A percentile compares a stretch with the other conserved stretches of the same genome.
phyloP scores from a whole-genome alignment of 2,329 filamentous ascomycete species.

The Elsinoe fawcettii region DNA sequence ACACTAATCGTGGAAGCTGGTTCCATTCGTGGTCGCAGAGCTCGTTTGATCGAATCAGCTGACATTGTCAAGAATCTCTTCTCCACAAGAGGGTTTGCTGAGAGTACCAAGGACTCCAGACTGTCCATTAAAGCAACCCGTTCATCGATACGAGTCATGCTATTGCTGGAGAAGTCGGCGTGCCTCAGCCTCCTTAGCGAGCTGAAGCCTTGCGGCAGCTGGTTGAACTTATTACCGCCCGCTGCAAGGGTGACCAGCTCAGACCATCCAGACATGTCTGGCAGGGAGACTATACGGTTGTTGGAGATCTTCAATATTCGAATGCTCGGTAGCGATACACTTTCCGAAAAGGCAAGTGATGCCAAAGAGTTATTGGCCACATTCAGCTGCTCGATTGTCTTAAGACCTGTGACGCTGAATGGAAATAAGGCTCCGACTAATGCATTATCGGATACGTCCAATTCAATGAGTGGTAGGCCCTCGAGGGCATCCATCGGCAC shows the following conservation, averaged over 20 bases:
- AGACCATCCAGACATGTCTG: conserved; percentile 66
- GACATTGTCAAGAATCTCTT: conserved; percentile 75
- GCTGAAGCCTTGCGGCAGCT: conserved; percentile 69
- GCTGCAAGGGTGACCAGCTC: conserved; percentile 65
- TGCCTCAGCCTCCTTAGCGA: conserved; percentile 60
- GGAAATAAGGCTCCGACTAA: conserved; percentile 66
- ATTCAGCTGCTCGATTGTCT: conserved; percentile 66
- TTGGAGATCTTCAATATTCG: conserved; percentile 68
- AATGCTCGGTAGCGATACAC: conserved; percentile 60
- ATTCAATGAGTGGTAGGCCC: conserved; percentile 61
- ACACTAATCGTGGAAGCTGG: conserved; percentile 32
- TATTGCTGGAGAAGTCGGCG: conserved; percentile 78
- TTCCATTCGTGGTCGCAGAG: conserved; percentile 59
- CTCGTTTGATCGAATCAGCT: conserved; percentile 72
- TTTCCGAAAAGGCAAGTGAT: conserved; percentile 40
- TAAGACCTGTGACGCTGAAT: conserved; percentile 40
- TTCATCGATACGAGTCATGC: conserved; percentile 67
- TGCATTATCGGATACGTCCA: conserved; percentile 70
- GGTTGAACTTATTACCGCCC: conserved; percentile 71
- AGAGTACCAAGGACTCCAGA: conserved; percentile 65
- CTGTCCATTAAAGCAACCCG: conserved; percentile 72
- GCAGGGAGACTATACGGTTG: conserved; percentile 68
- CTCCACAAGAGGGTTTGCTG: conserved; percentile 84
- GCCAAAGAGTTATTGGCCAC: conserved; percentile 67
- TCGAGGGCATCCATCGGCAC: conserved; percentile 64